phyloP scores from a whole-genome alignment of 768 basidiomycete species.

The Suillus plorans region DNA sequence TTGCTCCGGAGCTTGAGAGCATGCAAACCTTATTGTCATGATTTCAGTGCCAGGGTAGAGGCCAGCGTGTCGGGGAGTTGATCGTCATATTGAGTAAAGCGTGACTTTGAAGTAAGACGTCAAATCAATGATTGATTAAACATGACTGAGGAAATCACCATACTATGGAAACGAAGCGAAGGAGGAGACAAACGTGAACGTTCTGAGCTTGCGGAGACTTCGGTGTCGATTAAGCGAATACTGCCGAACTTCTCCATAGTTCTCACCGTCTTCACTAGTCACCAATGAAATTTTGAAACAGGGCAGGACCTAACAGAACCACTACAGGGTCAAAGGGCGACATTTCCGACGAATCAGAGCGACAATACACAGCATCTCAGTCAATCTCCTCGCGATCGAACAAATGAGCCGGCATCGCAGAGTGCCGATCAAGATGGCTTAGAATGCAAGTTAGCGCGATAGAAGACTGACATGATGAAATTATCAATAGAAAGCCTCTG shows the following conservation, averaged over 20 bases:
- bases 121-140: conserved; percentile 1
- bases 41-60: neutral
- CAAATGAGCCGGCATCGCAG: neutral
- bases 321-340: conserved; percentile 5
- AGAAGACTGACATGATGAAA: neutral
- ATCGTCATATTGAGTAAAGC: neutral
- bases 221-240: conserved; percentile 1
- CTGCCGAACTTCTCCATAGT: conserved; percentile 2
- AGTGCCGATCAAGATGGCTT: neutral
- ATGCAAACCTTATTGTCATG: conserved; percentile 1
- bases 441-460: neutral
- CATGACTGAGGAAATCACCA: neutral
- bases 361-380: neutral
- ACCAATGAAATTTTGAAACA: neutral
- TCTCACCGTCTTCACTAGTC: conserved; percentile 3
- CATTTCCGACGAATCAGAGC: neutral
- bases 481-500: neutral
- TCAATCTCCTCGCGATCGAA: conserved; percentile 6
- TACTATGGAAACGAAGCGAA: neutral
- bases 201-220: neutral
- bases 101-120: neutral
- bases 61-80: neutral
- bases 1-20: neutral
- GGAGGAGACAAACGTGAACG: neutral
- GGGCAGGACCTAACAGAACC: neutral